Evolutionary conservation across 176 grass and related monocot genomes (phyloP).

Genomic region (Poa annua): DNA sequence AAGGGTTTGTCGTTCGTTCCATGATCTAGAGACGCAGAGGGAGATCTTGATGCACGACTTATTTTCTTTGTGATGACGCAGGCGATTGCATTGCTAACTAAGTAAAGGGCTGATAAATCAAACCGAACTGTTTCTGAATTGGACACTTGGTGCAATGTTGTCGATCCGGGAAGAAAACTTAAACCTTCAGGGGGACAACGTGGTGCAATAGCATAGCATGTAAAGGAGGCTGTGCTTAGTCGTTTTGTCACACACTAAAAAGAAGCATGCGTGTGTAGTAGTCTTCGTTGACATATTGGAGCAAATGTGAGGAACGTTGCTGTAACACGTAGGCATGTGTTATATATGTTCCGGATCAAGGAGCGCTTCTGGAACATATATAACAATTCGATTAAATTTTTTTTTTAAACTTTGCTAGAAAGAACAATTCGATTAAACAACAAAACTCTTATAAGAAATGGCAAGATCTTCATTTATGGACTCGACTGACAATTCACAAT

Average conservation of each 20-base stretch:
- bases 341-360: constrained; percentile 35
- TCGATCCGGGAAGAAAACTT: neutral
- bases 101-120: neutral
- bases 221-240: neutral
- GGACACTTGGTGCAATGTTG: neutral
- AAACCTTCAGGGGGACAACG: neutral
- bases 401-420: too few relatives aligned
- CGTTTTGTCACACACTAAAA: neutral
- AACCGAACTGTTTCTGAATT: neutral
- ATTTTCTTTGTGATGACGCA: neutral
- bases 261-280: neutral
- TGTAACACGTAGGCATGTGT: neutral
- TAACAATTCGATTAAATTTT: too few relatives aligned
- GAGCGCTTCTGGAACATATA: too few relatives aligned
- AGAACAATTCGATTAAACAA: too few relatives aligned
- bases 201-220: neutral
- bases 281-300: neutral
- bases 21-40: neutral
- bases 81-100: too few relatives aligned
- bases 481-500: too few relatives aligned
- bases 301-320: neutral
- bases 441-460: too few relatives aligned
- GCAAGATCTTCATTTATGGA: too few relatives aligned
- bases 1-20: neutral
- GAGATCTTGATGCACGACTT: neutral